Percentiles rank a stretch among this genome's conserved stretches.
Conservation (phyloP, 2,329 filamentous ascomycete genomes). For the Scytalidium lignicola region DNA sequence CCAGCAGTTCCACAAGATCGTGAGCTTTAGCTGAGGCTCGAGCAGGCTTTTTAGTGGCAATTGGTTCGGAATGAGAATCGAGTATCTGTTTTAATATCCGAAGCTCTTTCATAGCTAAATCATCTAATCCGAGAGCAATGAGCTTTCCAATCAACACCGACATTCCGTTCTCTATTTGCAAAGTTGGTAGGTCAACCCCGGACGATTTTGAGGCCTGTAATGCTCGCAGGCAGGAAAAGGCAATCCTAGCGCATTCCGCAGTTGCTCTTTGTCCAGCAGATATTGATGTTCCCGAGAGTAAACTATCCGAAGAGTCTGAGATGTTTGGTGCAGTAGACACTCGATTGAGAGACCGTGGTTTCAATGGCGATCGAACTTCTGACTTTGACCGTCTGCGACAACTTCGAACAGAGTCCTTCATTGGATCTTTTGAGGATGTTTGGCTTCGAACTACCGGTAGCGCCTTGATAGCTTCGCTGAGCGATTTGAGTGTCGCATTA, state of each 20-base stretch:
- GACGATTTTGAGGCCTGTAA: slow-evolving; percentile 46
- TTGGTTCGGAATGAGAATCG: slow-evolving; percentile 35
- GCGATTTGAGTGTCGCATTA: slow-evolving; percentile 63
- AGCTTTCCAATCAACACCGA: slow-evolving; percentile 64
- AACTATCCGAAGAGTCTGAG: slow-evolving; percentile 16
- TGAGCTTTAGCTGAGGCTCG: slow-evolving; percentile 29
- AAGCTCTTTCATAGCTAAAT: slow-evolving; percentile 66
- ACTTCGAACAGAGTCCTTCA: slow-evolving; percentile 34
- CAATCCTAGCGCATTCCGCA: slow-evolving; percentile 61
- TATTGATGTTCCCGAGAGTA: background rate
- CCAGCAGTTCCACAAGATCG: slow-evolving; percentile 51
- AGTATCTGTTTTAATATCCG: slow-evolving; percentile 59
- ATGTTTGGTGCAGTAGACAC: slow-evolving; percentile 53
- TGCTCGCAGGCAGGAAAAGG: slow-evolving; percentile 59
- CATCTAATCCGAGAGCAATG: slow-evolving; percentile 57
- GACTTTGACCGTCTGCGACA: slow-evolving; percentile 50
- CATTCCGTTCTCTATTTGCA: slow-evolving; percentile 71
- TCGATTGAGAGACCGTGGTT: slow-evolving; percentile 56
- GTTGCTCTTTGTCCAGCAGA: slow-evolving; percentile 29
- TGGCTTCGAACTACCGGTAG: slow-evolving; percentile 15
- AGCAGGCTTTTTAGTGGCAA: slow-evolving; percentile 22
- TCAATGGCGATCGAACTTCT: slow-evolving; percentile 55
- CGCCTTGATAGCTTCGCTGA: slow-evolving; percentile 61
- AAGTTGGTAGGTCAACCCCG: slow-evolving; percentile 49
- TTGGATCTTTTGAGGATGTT: slow-evolving; percentile 27